phyloP scores from a whole-genome alignment of 1,284 basidiomycete species.

The Cutaneotrichosporon sp. region DNA sequence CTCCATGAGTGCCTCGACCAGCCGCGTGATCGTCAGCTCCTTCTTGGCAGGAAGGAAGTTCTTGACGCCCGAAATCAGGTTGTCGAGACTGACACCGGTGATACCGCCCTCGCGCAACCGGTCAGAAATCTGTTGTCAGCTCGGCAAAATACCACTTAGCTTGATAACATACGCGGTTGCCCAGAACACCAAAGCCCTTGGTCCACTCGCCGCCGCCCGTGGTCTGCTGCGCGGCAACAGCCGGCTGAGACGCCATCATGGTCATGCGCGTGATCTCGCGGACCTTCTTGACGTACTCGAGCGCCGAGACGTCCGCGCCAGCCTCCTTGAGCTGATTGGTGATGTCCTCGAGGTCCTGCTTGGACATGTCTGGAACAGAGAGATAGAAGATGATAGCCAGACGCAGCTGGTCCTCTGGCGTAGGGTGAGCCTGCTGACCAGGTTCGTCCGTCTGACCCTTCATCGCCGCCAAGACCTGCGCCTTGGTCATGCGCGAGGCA shows the following conservation, averaged over 20 bases:
- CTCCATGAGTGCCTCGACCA: constrained; percentile 96
- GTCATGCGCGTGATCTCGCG: constrained; percentile 88
- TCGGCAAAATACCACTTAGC: background rate
- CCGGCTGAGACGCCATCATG: constrained; percentile 73
- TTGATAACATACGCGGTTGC: constrained; percentile 67
- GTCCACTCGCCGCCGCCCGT: constrained; percentile 54
- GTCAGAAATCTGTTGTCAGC: constrained; percentile 61
- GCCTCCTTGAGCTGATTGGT: constrained; percentile 76
- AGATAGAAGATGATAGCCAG: constrained; percentile 92
- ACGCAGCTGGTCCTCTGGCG: constrained; percentile 84
- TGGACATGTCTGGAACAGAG: constrained; percentile 73
- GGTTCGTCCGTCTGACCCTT: constrained; percentile 54
- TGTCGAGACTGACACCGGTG: constrained; percentile 64
- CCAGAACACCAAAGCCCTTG: constrained; percentile 85
- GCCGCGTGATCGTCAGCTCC: constrained; percentile 82
- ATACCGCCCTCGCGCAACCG: constrained; percentile 85
- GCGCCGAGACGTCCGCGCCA: constrained; percentile 74
- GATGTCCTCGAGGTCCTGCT: constrained; percentile 80
- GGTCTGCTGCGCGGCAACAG: constrained; percentile 49
- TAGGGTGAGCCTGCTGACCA: constrained; percentile 50
- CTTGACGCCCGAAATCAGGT: constrained; percentile 94
- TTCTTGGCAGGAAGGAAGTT: constrained; percentile 97
- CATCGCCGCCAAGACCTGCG: constrained; percentile 74
- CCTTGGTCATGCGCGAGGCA: constrained; percentile 75
- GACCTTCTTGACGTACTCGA: constrained; percentile 88